Conservation (phyloP, 1,284 basidiomycete species). For the Cutaneotrichosporon sp. region DNA sequence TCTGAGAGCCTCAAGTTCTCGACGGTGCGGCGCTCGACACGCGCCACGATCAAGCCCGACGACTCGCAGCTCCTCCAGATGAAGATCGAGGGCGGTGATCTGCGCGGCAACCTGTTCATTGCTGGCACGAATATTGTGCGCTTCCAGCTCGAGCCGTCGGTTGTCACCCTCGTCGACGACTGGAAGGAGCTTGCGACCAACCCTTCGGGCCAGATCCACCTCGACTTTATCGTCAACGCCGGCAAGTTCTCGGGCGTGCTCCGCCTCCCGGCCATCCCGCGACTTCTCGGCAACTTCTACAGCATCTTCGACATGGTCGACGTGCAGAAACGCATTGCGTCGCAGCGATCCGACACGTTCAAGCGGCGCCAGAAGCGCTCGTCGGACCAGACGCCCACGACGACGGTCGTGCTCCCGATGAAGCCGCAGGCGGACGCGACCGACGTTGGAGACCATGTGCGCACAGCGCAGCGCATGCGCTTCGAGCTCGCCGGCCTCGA, state of each 20-base stretch:
- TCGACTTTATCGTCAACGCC: slow-evolving; percentile 75
- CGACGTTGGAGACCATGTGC: slow-evolving; percentile 21
- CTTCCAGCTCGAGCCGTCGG: slow-evolving; percentile 78
- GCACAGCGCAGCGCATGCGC: slow-evolving; percentile 44
- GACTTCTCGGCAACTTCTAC: slow-evolving; percentile 46
- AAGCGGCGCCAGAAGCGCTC: slow-evolving; percentile 68
- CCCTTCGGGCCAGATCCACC: slow-evolving; percentile 64
- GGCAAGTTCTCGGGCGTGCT: slow-evolving; percentile 69
- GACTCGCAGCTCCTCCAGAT: slow-evolving; percentile 66
- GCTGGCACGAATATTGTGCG: slow-evolving; percentile 74
- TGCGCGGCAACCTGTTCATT: slow-evolving; percentile 69
- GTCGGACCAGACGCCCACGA: slow-evolving; percentile 67
- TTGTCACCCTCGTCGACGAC: slow-evolving; percentile 75
- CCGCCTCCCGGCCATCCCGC: slow-evolving; percentile 60
- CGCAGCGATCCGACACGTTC: slow-evolving; percentile 64
- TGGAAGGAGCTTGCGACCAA: slow-evolving; percentile 64
- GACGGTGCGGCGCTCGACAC: slow-evolving; percentile 63
- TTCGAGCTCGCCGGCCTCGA: slow-evolving; percentile 47
- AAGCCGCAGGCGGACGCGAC: slow-evolving; percentile 40
- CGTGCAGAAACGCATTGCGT: slow-evolving; percentile 58
- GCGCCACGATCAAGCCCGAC: slow-evolving; percentile 35
- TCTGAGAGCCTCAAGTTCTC: slow-evolving; percentile 75
- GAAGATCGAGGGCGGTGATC: slow-evolving; percentile 70
- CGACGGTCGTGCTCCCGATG: slow-evolving; percentile 75
- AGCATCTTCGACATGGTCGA: slow-evolving; percentile 61